phyloP scores from a whole-genome alignment of 225 moss, liverwort and hornwort species.

The Anthoceros angustus region DNA sequence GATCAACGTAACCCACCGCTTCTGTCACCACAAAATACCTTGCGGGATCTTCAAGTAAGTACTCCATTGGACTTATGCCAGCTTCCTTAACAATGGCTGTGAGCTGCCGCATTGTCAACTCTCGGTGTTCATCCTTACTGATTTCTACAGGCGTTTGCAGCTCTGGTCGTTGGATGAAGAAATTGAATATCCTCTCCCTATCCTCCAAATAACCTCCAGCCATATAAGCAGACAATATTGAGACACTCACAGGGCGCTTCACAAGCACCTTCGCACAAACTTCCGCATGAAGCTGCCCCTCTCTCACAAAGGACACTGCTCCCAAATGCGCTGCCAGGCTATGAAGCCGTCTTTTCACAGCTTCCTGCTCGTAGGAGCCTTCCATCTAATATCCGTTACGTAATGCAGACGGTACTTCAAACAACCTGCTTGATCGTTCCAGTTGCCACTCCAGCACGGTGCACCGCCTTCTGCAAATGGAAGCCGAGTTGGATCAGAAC shows the following conservation, averaged over 20 bases:
- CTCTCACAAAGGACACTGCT: constrained; percentile 20
- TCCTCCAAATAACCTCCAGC: constrained; percentile 44
- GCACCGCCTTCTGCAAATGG: no score
- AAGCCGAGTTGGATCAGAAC: no score
- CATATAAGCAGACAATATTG: constrained; percentile 34
- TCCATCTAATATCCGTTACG: constrained; percentile 10
- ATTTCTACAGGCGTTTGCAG: constrained; percentile 66
- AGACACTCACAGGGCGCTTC: constrained; percentile 33
- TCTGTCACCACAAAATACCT: constrained; percentile 56
- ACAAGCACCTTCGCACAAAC: constrained; percentile 21
- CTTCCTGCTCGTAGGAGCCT: constrained; percentile 19
- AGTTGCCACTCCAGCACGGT: no score
- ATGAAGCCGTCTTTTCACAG: constrained; percentile 36
- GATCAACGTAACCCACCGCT: constrained; percentile 59
- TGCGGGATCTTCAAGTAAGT: constrained; percentile 47
- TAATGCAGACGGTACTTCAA: not conserved
- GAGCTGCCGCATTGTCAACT: constrained; percentile 51
- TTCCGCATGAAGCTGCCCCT: constrained; percentile 30
- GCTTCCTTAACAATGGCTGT: constrained; percentile 47
- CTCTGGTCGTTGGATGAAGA: constrained; percentile 44
- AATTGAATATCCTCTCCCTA: constrained; percentile 49
- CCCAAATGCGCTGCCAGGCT: constrained; percentile 42
- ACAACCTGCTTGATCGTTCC: not conserved
- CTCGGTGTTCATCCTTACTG: constrained; percentile 50
- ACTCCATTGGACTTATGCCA: constrained; percentile 52